Evolutionary conservation across 2,329 filamentous ascomycete species (phyloP).

Genomic region (Macrophomina phaseolina): DNA sequence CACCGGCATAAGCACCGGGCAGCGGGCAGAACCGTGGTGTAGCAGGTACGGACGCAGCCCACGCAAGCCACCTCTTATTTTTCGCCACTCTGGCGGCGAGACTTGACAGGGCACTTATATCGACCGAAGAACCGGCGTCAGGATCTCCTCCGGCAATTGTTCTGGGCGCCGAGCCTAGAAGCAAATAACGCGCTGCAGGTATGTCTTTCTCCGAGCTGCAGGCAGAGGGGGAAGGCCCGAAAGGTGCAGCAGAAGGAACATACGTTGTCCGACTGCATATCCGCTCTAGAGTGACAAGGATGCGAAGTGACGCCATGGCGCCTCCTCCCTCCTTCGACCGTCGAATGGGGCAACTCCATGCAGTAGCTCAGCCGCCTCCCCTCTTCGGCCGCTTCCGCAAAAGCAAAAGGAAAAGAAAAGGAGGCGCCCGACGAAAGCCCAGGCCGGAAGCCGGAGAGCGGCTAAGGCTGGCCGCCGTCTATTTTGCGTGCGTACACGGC

Average conservation of each 20-base stretch:
- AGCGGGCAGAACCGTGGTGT: too few relatives aligned
- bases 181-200: too few relatives aligned
- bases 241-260: background rate
- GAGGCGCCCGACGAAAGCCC: too few relatives aligned
- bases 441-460: background rate
- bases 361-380: background rate
- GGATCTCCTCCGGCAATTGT: background rate
- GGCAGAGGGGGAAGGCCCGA: background rate
- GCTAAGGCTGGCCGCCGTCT: background rate
- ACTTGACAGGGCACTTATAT: background rate
- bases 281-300: background rate
- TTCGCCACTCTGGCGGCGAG: background rate
- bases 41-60: too few relatives aligned
- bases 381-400: background rate
- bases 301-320: slow-evolving; percentile 22
- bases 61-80: background rate
- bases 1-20: background rate
- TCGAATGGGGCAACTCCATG: background rate
- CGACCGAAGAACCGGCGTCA: too few relatives aligned
- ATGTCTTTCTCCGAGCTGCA: background rate
- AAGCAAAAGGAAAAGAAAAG: background rate
- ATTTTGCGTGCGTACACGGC: background rate
- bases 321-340: background rate
- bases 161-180: background rate
- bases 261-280: background rate